A percentile compares a stretch with the other conserved stretches of the same genome.
phyloP scores from a whole-genome alignment of 345 rosid species.

The Hibiscus syriacus region DNA sequence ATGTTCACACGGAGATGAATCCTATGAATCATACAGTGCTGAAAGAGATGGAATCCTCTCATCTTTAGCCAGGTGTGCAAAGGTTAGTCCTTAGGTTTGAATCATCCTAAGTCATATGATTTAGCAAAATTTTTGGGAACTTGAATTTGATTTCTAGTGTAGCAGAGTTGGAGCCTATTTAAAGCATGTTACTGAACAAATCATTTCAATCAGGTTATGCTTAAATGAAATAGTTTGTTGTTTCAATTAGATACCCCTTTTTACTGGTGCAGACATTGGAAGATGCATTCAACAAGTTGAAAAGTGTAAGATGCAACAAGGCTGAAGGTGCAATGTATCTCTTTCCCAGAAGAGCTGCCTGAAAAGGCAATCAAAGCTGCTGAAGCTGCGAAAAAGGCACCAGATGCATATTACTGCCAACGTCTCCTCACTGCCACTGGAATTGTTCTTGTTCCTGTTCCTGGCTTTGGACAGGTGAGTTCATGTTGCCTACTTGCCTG shows the following conservation, averaged over 20 bases:
- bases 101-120: neutral
- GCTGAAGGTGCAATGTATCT: conserved; percentile 99
- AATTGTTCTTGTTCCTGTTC: conserved; percentile 90
- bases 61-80: conserved; percentile 88
- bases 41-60: conserved; percentile 86
- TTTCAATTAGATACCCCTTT: too few species aligned
- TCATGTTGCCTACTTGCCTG: too few species aligned
- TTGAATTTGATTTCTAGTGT: too few species aligned
- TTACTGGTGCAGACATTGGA: conserved; percentile 51
- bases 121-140: neutral
- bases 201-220: too few species aligned
- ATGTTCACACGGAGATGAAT: conserved; percentile 94
- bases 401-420: conserved; percentile 80
- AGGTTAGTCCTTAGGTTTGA: conserved; percentile 38
- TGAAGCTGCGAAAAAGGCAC: conserved; percentile 59
- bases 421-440: conserved; percentile 89
- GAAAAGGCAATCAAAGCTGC: conserved; percentile 84
- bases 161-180: too few species aligned
- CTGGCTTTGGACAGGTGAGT: conserved; percentile 89
- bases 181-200: too few species aligned
- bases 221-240: too few species aligned
- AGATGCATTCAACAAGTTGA: conserved; percentile 72
- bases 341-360: conserved; percentile 68
- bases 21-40: conserved; percentile 62
- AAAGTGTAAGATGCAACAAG: conserved; percentile 87